phyloP scores from a whole-genome alignment of 345 rosid species.

The Laguncularia racemosa region DNA sequence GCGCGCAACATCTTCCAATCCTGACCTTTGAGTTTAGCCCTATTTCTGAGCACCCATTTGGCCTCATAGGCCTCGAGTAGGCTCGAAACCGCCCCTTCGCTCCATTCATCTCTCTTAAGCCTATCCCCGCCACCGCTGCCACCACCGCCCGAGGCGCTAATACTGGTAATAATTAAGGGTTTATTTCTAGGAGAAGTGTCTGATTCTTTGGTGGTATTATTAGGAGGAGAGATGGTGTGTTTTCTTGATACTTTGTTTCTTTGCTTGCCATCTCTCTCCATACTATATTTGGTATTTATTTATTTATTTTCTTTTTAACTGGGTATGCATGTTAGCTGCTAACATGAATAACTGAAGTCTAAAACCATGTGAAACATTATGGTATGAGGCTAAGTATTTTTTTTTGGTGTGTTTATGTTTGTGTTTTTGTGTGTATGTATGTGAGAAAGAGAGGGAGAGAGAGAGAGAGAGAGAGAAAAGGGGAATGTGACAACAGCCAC shows the following conservation, averaged over 20 bases:
- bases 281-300: conserved; percentile 10
- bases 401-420: no score
- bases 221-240: conserved; percentile 33
- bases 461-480: no score
- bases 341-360: conserved; percentile 7
- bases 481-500: conserved; percentile 12
- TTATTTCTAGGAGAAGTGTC: conserved; percentile 18
- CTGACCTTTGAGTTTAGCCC: conserved; percentile 93
- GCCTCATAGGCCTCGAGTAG: conserved; percentile 88
- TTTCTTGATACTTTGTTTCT: conserved; percentile 27
- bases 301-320: conserved; percentile 3
- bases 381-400: no score
- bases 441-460: not conserved
- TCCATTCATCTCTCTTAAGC: conserved; percentile 92
- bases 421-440: no score
- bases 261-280: conserved; percentile 56
- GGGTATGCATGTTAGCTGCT: conserved; percentile 20
- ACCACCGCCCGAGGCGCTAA: conserved; percentile 6
- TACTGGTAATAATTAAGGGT: no score
- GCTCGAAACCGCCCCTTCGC: conserved; percentile 89
- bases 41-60: conserved; percentile 84
- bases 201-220: conserved; percentile 11
- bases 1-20: conserved; percentile 91
- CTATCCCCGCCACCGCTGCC: conserved; percentile 39
- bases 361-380: conserved; percentile 2